Conservation (phyloP, 1,139 yeast genomes). For the Pichia cactophila region DNA sequence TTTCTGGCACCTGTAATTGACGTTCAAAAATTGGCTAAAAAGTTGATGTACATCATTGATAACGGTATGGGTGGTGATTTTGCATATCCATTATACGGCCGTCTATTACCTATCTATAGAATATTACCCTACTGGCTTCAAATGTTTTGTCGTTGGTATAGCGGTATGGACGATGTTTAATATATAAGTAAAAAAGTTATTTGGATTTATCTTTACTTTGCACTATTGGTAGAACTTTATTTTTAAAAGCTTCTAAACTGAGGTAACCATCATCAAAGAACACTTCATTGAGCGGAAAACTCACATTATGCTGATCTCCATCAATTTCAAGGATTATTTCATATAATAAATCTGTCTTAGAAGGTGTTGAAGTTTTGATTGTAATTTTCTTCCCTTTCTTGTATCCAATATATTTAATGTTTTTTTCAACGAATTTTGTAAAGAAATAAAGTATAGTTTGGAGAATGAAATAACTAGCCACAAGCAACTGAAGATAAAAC, state of each 20-base stretch:
- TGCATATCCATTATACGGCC: slow-evolving; percentile 53
- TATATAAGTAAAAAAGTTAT: slow-evolving; percentile 1
- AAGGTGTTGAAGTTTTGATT: slow-evolving; percentile 29
- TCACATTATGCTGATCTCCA: slow-evolving; percentile 21
- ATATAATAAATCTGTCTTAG: slow-evolving; percentile 40
- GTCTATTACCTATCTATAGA: slow-evolving; percentile 46
- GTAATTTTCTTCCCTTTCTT: slow-evolving; percentile 33
- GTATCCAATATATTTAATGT: slow-evolving; percentile 54
- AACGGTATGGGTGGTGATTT: slow-evolving; percentile 47
- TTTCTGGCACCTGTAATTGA: slow-evolving; percentile 61
- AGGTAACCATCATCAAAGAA: slow-evolving; percentile 43
- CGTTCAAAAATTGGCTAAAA: slow-evolving; percentile 35
- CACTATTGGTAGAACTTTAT: slow-evolving; percentile 24
- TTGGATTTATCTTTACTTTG: slow-evolving; percentile 12
- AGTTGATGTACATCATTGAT: slow-evolving; percentile 36
- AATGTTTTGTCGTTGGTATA: slow-evolving; percentile 39
- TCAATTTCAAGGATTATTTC: slow-evolving; percentile 31
- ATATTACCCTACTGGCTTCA: slow-evolving; percentile 45
- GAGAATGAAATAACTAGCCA: slow-evolving; percentile 42
- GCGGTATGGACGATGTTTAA: slow-evolving; percentile 41
- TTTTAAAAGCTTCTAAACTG: slow-evolving; percentile 35
- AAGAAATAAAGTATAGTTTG: slow-evolving; percentile 44
- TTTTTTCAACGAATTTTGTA: slow-evolving; percentile 42
- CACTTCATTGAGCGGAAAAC: slow-evolving; percentile 36
- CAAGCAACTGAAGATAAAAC: slow-evolving; percentile 32